Percentiles rank a stretch among this genome's conserved stretches.
phyloP scores from a whole-genome alignment of 2,329 filamentous ascomycete species.

The Paecilomyces fulvus region DNA sequence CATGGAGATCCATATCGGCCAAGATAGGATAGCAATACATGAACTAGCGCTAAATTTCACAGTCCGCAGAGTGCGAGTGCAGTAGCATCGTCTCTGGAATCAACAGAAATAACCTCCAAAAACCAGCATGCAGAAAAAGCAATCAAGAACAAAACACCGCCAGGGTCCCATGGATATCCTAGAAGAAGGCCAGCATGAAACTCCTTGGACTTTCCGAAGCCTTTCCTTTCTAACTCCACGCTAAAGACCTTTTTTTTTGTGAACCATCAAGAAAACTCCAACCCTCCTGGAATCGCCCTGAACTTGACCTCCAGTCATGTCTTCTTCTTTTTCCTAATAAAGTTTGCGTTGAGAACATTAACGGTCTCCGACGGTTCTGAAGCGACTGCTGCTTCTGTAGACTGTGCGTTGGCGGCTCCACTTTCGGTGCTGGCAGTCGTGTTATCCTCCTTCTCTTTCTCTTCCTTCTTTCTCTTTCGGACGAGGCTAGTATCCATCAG shows the following conservation, averaged over 20 bases:
- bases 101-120: not conserved
- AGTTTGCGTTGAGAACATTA: conserved; percentile 29
- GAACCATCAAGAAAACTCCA: not conserved
- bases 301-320: conserved; percentile 9
- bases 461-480: conserved; percentile 31
- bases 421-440: conserved; percentile 4
- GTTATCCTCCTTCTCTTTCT: conserved; percentile 8
- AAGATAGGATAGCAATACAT: too few species aligned
- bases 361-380: conserved; percentile 11
- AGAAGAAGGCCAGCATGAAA: not conserved
- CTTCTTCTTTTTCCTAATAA: conserved; percentile 36
- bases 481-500: conserved; percentile 23
- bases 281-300: not conserved
- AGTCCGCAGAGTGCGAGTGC: not conserved
- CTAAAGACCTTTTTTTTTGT: not conserved
- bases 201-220: not conserved
- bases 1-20: too few species aligned
- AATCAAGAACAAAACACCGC: not conserved
- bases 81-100: not conserved
- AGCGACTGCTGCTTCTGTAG: conserved; percentile 2
- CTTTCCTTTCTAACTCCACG: not conserved
- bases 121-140: not conserved
- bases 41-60: too few species aligned
- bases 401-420: conserved; percentile 1
- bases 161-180: not conserved